phyloP scores from a whole-genome alignment of 108 stramenopile species.

The Cyclotella atomus region DNA sequence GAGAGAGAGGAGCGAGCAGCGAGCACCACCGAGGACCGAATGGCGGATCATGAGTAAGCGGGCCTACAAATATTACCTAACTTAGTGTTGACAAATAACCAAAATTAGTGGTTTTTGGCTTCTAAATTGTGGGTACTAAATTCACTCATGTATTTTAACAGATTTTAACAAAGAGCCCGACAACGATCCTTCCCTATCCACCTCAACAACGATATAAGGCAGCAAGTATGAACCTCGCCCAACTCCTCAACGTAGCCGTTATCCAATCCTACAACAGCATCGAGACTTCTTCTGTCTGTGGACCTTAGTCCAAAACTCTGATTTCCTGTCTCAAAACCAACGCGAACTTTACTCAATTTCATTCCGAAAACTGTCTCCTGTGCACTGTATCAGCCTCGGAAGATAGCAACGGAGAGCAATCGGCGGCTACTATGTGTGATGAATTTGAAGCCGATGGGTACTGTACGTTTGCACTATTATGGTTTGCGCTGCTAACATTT shows the following conservation, averaged over 20 bases:
- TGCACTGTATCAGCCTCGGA: not conserved
- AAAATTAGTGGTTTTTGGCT: no score
- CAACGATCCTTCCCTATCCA: no score
- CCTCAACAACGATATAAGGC: not conserved
- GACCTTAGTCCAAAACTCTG: not conserved
- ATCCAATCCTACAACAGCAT: not conserved
- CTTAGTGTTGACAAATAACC: no score
- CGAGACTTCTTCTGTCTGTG: not conserved
- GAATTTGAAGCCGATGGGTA: constrained; percentile 7
- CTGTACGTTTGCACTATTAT: no score
- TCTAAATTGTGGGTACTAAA: no score
- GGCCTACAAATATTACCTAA: no score
- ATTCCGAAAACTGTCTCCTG: not conserved
- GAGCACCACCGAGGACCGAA: no score
- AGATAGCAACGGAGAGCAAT: not conserved
- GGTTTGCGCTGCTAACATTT: no score
- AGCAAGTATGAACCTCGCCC: not conserved
- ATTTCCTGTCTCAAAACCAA: not conserved
- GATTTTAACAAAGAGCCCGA: no score
- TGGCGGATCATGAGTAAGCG: no score
- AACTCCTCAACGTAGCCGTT: not conserved
- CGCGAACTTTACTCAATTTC: not conserved
- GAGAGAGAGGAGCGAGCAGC: no score
- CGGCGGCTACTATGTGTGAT: not conserved
- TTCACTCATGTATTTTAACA: not conserved